Base-by-base conservation (phyloP, 2,329 filamentous ascomycete genomes). In the Pseudocercospora vitis region DNA sequence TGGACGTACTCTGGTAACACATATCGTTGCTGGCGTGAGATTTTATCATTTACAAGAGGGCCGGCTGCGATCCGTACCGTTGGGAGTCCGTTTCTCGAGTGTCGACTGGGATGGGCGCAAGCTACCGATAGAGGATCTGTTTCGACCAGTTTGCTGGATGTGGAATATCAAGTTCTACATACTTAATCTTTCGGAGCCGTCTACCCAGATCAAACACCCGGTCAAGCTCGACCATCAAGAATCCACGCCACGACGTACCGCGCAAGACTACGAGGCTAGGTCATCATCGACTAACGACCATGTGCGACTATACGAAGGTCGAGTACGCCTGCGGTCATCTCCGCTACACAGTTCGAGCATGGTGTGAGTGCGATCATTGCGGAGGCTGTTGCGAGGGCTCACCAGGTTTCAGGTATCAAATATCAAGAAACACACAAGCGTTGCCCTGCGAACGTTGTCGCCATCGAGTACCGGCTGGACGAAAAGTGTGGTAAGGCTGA, bases 291-390 rank as follows among this genome's bases (percentile, higher is more conserved):
- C 26, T 18, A 45, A 19, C 57, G n/a, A 69, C 50, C 46, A 83
- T 83, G 80, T 83, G 80, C 66, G 79, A 82, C 65, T 82, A 82
- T 61, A 82, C 76, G 18, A 77, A 82, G 68, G 80, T 83, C 50
- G 77, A 81, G 56, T 83, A 80, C 65, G 72, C 74, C 33, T 83
- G 80, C 68, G 74, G 74, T 46, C 80, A 83, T 67, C 69, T 79
- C 53, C 74, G 80, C 28, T 82, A 77, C 61, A 78, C 77, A 7
- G 80, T 82, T 40, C 73, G 78, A 58, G 78, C 78, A 14, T 82
- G 80, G 80, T 82, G 80, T 71, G 64, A 73, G 52, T 57, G 11
- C n/a, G 7, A 16, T 21, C 24, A 19, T 18, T 31, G 26, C 16
- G 26, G 16, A 12, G 24, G 2, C 21, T 33, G 14, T 19, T 23